Percentiles rank a stretch among this genome's conserved stretches.
phyloP scores from a whole-genome alignment of 2,329 filamentous ascomycete genomes.

The Fusarium dimerum region DNA sequence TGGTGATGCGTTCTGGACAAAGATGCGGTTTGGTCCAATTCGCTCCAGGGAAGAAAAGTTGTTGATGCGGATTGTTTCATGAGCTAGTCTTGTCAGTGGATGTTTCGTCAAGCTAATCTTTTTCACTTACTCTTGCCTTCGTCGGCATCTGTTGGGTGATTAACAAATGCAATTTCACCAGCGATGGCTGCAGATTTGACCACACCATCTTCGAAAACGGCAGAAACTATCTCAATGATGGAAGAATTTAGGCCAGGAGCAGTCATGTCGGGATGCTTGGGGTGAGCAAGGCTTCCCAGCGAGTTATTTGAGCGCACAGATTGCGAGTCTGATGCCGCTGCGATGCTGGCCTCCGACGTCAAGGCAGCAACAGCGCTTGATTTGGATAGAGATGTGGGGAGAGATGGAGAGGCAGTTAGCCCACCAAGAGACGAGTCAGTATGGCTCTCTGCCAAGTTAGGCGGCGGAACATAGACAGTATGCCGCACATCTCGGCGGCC shows the following conservation, averaged over 20 bases:
- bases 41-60: constrained; percentile 88
- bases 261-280: constrained; percentile 79
- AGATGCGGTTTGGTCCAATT: constrained; percentile 90
- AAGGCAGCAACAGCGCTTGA: constrained; percentile 53
- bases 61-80: constrained; percentile 76
- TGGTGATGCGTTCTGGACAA: constrained; percentile 68
- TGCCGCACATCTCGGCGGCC: constrained; percentile 91
- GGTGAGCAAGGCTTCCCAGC: constrained; percentile 66
- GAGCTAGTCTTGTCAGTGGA: constrained; percentile 38
- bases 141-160: constrained; percentile 58
- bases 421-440: constrained; percentile 23
- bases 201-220: constrained; percentile 73
- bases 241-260: constrained; percentile 82
- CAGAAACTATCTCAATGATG: constrained; percentile 88
- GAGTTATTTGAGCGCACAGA: constrained; percentile 90
- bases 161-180: constrained; percentile 87
- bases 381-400: constrained; percentile 26
- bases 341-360: constrained; percentile 62
- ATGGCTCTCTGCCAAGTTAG: constrained; percentile 37
- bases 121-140: constrained; percentile 49
- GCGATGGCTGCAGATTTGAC: constrained; percentile 73
- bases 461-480: constrained; percentile 75
- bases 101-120: no score
- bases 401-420: constrained; percentile 21
- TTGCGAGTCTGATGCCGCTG: constrained; percentile 75